Base-by-base conservation (phyloP, 2,329 filamentous ascomycete species). In the Fusarium devonianum region DNA sequence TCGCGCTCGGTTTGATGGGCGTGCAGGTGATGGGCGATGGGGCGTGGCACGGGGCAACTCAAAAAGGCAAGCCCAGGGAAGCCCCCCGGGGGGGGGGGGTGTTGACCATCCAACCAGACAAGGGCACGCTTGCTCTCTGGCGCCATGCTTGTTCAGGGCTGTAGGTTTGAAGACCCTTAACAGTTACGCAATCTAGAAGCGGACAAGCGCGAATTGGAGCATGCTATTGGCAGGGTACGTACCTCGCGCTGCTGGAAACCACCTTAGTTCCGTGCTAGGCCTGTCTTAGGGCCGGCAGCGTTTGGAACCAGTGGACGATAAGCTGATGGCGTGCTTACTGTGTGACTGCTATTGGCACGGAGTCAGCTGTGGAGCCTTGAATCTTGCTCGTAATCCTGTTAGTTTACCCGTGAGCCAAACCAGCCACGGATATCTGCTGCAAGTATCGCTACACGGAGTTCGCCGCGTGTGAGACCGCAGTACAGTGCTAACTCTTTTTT, bases 301-400 rank as follows among this genome's bases (percentile, higher is more conserved):
- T 64, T 58, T 60, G 53, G 47, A 48, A 36, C 48, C 35, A 56
- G 51, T 42, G 44, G 42, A 39, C 60, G 63, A 65, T 65, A 63
- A 64, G 63, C 63, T 65, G 63, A 65, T 63, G 63, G 47, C 58
- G 55, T 61, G 60, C 58, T 55, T 56, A 64, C 63, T 54, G 63
- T 65, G 36, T 34, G 33, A 8, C 2, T 13, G 40, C 13, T 36
- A 40, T 39, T 26, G 29, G 44, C 53, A 63, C 61, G 21, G 49
- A 14, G 44, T 49, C 36, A 46, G 33, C 52, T 54, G 51, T 28
- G 26, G 23, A 37, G 26, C 46, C n/a, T 51, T 38, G 42, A 36
- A 13, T 12, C 6, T 1, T 21, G 11, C 40, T 38, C 50, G 17
- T 16, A 7, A 1, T 3, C 0, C 18, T 47, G 55, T 29, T 65